These are phyloP conservation scores for Phytophthora hybrid DNA, from an alignment of 352 stramenopile genomes.

Conservation along the genomic window DNA sequence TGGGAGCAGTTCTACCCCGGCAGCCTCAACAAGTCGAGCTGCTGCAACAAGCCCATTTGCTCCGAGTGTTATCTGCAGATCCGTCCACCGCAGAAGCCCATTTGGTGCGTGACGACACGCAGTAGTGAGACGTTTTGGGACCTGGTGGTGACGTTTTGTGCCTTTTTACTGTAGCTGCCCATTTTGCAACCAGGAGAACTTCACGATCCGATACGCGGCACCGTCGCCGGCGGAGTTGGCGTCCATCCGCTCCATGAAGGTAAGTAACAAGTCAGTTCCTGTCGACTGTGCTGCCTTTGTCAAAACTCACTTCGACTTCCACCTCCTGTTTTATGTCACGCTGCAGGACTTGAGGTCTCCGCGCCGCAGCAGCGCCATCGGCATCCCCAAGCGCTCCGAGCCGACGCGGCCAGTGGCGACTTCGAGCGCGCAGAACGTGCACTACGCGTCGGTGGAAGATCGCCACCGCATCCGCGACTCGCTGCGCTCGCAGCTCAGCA, in stretches of 20 bases:
- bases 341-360: conserved; percentile 40
- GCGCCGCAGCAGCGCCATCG: conserved; percentile 44
- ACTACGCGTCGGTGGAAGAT: conserved; percentile 81
- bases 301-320: background rate
- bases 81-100: conserved; percentile 56
- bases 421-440: conserved; percentile 28
- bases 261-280: conserved; percentile 2
- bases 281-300: background rate
- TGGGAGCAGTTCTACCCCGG: conserved; percentile 61
- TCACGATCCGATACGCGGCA: conserved; percentile 62
- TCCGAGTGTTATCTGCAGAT: conserved; percentile 78
- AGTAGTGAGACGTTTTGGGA: background rate
- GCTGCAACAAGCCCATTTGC: conserved; percentile 80
- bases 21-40: conserved; percentile 65
- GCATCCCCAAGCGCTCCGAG: conserved; percentile 39
- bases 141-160: background rate
- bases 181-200: conserved; percentile 81
- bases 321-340: conserved; percentile 22
- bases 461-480: conserved; percentile 78
- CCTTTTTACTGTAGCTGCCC: conserved; percentile 54
- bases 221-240: conserved; percentile 55
- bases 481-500: conserved; percentile 73
- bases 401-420: conserved; percentile 7
- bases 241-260: conserved; percentile 54
- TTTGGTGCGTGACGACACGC: conserved; percentile 44